Percentiles rank a stretch among this genome's conserved stretches.
These are phyloP conservation scores for Aquanectria penicillioides DNA, from an alignment of 2,329 filamentous ascomycete genomes.

Conservation along the genomic window DNA sequence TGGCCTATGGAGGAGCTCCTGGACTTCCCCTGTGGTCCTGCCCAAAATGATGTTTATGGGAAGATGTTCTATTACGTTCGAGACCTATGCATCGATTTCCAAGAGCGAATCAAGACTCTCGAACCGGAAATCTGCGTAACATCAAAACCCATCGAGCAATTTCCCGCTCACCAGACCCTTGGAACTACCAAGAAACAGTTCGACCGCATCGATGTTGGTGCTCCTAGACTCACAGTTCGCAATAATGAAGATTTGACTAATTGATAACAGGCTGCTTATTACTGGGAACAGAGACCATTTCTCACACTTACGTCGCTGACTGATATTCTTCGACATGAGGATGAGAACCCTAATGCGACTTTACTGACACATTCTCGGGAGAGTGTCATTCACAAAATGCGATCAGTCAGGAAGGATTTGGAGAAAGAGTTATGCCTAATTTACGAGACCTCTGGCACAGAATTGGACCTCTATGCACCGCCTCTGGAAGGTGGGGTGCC, in stretches of 20 bases:
- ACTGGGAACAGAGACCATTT: slow-evolving; percentile 28
- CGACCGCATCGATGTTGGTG: slow-evolving; percentile 30
- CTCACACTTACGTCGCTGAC: slow-evolving; percentile 8
- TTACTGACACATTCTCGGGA: slow-evolving; percentile 31
- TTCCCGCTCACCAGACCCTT: background rate
- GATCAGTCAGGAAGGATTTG: background rate
- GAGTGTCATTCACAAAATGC: slow-evolving; percentile 8
- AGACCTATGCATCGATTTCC: slow-evolving; percentile 33
- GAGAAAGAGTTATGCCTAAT: slow-evolving; percentile 17
- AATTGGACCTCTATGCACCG: slow-evolving; percentile 34
- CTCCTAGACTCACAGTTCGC: background rate
- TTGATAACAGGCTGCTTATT: slow-evolving; percentile 27
- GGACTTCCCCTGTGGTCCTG: slow-evolving; percentile 24
- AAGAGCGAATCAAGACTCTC: slow-evolving; percentile 15
- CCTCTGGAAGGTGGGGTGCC: background rate
- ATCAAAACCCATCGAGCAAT: background rate
- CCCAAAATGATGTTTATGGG: slow-evolving; percentile 41
- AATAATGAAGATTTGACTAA: background rate
- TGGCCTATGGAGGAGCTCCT: slow-evolving; percentile 42
- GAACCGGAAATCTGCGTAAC: slow-evolving; percentile 14
- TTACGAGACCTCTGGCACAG: background rate
- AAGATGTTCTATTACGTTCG: slow-evolving; percentile 43
- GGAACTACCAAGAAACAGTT: slow-evolving; percentile 9
- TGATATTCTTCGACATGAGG: slow-evolving; percentile 32
- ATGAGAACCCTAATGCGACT: slow-evolving; percentile 40